Base-by-base conservation (phyloP, 2,329 filamentous ascomycete genomes). In the Penicillium sp. region DNA sequence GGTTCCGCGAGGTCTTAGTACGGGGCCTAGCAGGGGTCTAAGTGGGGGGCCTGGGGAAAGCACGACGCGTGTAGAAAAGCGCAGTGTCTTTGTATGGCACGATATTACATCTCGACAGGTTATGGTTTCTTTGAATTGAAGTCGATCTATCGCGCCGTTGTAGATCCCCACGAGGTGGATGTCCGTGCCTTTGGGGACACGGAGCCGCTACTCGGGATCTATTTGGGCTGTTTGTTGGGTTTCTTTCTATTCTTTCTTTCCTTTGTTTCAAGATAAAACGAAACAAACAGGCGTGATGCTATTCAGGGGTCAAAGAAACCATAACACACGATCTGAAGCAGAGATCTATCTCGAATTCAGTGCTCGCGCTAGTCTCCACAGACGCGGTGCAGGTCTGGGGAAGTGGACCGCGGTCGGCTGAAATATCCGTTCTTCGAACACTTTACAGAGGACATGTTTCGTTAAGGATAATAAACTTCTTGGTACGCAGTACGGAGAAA, bases 151-250 rank as follows among this genome's bases (percentile, higher is more conserved):
- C n/a, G 5, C 13, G 7, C 13, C 43, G 10, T 5, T 34, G 10
- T 18, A 14, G 4, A 32, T 13, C n/a, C 34, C 40, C 42, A 43
- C 38, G 32, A 31, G n/a, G 27, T 31, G 29, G 9, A 10, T 36
- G 47, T 47, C 32, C 32, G 45, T 56, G 43, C 42, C 42, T 55
- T 39, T 43, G 40, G 38, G 46, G 42, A 45, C 31, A 47, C 21
- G 47, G 49, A 44, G 36, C 54, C 57, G 56, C 38, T 40, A n/a
- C 16, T 34, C 32, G 7, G 32, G 40, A 38, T 43, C 2, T 10
- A n/a, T 42, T 22, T 16, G 27, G 4, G 22, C 11, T 18, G 11
- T 4, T n/a, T 43, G 13, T 6, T n/a, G 21, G 21, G 31, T 27
- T n/a, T 29, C n/a, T 40, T 16, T 34, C 32, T 36, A 13, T 36